Conservation (phyloP, 2,329 filamentous ascomycete genomes). For the Ophiocordyceps camponoti-saundersi region DNA sequence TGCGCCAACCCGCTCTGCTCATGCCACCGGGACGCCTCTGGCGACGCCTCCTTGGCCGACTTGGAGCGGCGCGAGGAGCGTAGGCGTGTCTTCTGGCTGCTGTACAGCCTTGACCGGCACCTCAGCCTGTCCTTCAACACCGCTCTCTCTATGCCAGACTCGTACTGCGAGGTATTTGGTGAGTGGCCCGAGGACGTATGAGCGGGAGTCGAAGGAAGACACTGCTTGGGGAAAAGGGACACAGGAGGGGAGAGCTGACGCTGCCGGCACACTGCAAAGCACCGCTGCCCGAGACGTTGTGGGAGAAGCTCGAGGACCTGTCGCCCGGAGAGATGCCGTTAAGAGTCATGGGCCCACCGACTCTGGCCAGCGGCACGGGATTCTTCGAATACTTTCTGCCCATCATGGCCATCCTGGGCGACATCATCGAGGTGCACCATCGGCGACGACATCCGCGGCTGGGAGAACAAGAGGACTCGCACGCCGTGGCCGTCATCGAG, state of each 20-base stretch:
- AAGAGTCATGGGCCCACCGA: constrained; percentile 19
- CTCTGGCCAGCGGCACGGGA: constrained; percentile 20
- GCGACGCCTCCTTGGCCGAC: constrained; percentile 6
- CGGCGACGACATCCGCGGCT: constrained; percentile 24
- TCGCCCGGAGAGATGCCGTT: constrained; percentile 13
- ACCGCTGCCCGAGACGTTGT: constrained; percentile 22
- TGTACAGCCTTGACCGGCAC: constrained; percentile 29
- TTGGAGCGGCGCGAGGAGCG: constrained; percentile 28
- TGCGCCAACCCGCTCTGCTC: constrained; percentile 15
- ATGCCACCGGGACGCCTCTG: constrained; percentile 13
- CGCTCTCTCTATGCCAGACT: constrained; percentile 24
- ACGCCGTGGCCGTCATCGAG: constrained; percentile 17
- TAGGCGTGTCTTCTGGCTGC: constrained; percentile 28
- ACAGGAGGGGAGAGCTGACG: not conserved
- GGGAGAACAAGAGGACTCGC: constrained; percentile 15
- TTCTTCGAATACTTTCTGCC: constrained; percentile 34
- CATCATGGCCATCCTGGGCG: constrained; percentile 28
- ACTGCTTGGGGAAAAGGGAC: not conserved
- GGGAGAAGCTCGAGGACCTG: constrained; percentile 20
- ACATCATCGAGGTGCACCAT: constrained; percentile 30
- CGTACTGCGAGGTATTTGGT: constrained; percentile 24
- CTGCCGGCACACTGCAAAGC: constrained; percentile 5
- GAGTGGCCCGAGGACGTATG: no score
- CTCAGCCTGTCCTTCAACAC: constrained; percentile 28
- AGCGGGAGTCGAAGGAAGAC: not conserved